Evolutionary conservation across 2,329 filamentous ascomycete species (phyloP), one percentile per base, ranked within the genome.

Genomic region (Fusarium buxicola): DNA sequence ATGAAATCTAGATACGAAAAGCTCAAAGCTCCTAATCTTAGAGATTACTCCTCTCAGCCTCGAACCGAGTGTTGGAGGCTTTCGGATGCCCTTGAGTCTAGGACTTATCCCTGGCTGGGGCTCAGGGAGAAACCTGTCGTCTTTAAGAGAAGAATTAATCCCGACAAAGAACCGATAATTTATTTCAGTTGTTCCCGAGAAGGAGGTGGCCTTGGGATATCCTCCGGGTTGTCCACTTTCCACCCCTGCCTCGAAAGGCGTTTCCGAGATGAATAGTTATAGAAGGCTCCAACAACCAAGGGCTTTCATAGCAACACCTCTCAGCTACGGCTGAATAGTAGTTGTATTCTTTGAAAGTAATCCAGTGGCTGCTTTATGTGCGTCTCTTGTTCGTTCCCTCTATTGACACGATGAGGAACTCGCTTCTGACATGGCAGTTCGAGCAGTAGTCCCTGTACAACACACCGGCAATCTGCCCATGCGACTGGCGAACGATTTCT

Each of bases 1-100:
- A 21, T 4, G 21, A 21, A 24, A 57, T 61, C 41, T 61, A 48
- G 43, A 49, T 50, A 43, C 16, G 43, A 12, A 27, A 9, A 32
- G n/a, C 13, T 24, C 3, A 7, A 34, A 7, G 18, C 56, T 49
- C 47, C 31, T 39, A 31, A 46, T 21, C 8, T n/a, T 7, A 1
- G 8, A 7, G 8, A 15, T 10, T 6, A 4, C 13, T 30, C 7
- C 24, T 30, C 7, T 24, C 43, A 3, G 18, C 39, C 28, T 45
- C 16, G 16, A 57, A n/a, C 11, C 31, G 18, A 44, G 13, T 21
- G 13, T 36, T 41, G 16, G 15, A 27, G n/a, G 27, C 21, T 51
- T 57, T 3, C 21, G 28, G 53, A 16, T 40, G 55, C 30, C 36
- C 40, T 47, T 60, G 47, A 34, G 46, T 11, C 34, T 12, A 10